Evolutionary conservation across 352 stramenopile genomes (phyloP).

Genomic region (Blastocystis sp.): DNA sequence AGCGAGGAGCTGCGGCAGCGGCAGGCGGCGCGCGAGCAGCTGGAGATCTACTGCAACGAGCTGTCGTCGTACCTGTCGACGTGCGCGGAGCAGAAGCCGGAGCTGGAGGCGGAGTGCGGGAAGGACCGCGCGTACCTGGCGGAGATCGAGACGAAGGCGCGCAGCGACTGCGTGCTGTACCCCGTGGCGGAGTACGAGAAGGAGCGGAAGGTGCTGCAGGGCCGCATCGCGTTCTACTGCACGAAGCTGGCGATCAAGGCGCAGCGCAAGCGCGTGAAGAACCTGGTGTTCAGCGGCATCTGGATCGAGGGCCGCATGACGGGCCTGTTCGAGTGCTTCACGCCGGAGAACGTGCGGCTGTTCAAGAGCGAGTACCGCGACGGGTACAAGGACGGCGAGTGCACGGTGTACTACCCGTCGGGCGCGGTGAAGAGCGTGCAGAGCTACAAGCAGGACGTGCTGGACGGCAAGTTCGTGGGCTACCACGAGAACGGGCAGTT

Average conservation of each 20-base stretch:
- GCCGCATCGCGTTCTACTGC: neutral
- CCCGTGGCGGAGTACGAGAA: neutral
- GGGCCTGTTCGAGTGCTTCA: slow-evolving; percentile 14
- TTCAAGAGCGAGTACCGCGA: slow-evolving; percentile 11
- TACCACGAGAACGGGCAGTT: slow-evolving; percentile 38
- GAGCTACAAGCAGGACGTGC: slow-evolving; percentile 5
- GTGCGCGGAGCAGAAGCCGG: neutral
- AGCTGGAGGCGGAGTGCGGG: neutral
- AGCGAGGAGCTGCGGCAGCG: neutral
- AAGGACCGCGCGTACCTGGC: neutral
- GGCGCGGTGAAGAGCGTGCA: neutral
- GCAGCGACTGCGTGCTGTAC: neutral
- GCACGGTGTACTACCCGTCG: neutral
- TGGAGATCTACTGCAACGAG: neutral
- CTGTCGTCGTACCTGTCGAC: neutral
- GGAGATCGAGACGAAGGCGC: neutral
- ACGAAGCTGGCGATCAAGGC: neutral
- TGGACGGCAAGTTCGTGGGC: neutral
- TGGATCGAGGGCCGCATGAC: slow-evolving; percentile 1
- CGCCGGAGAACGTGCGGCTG: neutral
- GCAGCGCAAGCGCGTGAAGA: neutral
- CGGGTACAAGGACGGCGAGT: neutral
- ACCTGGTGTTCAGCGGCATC: neutral
- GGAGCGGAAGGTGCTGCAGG: neutral
- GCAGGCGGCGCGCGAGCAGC: neutral